A percentile compares a stretch with the other conserved stretches of the same genome.
phyloP scores from a whole-genome alignment of 176 grass and related monocot genomes.

The Paspalum vaginatum region DNA sequence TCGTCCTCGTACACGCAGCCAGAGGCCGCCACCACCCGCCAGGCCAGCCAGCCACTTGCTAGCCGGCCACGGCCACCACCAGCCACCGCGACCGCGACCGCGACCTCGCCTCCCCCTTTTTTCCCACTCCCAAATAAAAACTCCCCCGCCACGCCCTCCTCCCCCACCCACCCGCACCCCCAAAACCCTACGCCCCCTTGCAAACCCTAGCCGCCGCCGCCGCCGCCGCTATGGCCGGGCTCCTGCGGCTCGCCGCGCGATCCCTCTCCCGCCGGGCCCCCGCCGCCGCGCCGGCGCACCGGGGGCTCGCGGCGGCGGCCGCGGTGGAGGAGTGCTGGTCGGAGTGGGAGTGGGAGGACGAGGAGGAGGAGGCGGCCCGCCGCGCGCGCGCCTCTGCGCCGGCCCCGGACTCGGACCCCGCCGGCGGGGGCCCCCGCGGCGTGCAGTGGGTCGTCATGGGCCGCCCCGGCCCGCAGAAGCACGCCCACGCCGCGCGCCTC shows the following conservation, averaged over 20 bases:
- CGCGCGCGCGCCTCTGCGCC: conserved; percentile 31
- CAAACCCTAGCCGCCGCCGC: conserved; percentile 52
- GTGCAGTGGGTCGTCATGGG: conserved; percentile 98
- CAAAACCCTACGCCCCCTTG: conserved; percentile 44
- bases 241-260: conserved; percentile 48
- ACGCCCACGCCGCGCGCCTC: conserved; percentile 80
- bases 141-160: background rate
- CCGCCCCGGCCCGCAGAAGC: conserved; percentile 77
- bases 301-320: conserved; percentile 50
- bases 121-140: background rate
- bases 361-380: conserved; percentile 11
- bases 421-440: conserved; percentile 33
- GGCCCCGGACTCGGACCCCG: conserved; percentile 12
- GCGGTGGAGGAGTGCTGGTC: conserved; percentile 74
- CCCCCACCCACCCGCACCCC: conserved; percentile 3
- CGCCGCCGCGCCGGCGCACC: background rate
- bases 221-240: conserved; percentile 58
- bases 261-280: conserved; percentile 13
- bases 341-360: conserved; percentile 66
- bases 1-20: no score
- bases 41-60: background rate
- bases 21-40: no score
- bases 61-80: background rate
- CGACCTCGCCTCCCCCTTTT: conserved; percentile 2
- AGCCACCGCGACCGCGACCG: background rate